Conservation (phyloP, 768 basidiomycete species). For the Sutorius australiensis region DNA sequence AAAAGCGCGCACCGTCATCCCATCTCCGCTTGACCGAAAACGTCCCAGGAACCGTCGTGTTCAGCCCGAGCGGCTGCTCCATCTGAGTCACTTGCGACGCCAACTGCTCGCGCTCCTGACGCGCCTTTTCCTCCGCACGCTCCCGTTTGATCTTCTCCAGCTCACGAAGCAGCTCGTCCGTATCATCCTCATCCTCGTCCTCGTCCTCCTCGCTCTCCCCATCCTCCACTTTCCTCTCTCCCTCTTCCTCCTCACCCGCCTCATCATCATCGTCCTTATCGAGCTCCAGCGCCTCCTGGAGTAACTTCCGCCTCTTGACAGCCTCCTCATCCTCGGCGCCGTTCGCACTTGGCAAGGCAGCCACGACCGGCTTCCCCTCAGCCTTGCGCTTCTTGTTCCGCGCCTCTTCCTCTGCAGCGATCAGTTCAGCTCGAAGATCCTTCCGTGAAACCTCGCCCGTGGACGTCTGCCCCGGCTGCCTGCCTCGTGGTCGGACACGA, state of each 20-base stretch:
- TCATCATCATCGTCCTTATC: constrained; percentile 87
- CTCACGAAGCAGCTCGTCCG: constrained; percentile 90
- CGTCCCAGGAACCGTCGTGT: constrained; percentile 72
- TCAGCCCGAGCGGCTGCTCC: constrained; percentile 69
- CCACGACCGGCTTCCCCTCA: constrained; percentile 52
- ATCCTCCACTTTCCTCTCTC: constrained; percentile 33
- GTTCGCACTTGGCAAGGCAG: constrained; percentile 27
- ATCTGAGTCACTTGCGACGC: constrained; percentile 62
- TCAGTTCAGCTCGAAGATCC: constrained; percentile 80
- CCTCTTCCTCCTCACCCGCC: constrained; percentile 65
- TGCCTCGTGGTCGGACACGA: constrained; percentile 18
- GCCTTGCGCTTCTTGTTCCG: constrained; percentile 90
- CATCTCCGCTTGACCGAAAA: constrained; percentile 92
- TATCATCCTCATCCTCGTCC: constrained; percentile 58
- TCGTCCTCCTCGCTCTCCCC: constrained; percentile 49
- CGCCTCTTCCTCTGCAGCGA: constrained; percentile 84
- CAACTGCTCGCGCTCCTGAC: constrained; percentile 73
- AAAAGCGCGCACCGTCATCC: constrained; percentile 75
- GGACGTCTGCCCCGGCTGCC: constrained; percentile 90
- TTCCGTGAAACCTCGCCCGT: constrained; percentile 67
- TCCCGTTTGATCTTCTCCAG: constrained; percentile 98
- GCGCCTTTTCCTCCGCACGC: constrained; percentile 87
- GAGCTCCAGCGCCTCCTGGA: constrained; percentile 82
- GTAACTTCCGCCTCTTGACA: constrained; percentile 80
- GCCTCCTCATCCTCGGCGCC: constrained; percentile 57